These are phyloP conservation scores for Physcomitrium patens DNA, from an alignment of 225 moss, liverwort and hornwort genomes.

Conservation along the genomic window DNA sequence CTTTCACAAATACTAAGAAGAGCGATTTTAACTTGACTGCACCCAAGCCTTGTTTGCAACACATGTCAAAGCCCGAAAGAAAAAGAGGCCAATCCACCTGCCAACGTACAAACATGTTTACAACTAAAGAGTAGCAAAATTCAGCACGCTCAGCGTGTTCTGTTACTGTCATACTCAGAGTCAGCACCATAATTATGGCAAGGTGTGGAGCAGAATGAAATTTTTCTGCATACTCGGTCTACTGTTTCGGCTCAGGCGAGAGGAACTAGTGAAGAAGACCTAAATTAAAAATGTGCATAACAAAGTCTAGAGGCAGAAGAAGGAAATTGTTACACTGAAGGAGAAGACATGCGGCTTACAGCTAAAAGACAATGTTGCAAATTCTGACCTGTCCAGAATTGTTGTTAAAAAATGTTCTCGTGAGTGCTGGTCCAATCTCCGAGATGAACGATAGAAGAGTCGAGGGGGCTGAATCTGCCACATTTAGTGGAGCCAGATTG, in stretches of 20 bases:
- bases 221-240: neutral
- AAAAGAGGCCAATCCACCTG: conserved; percentile 73
- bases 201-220: neutral
- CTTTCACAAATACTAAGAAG: conserved; percentile 59
- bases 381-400: conserved; percentile 56
- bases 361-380: neutral
- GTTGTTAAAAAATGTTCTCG: conserved; percentile 58
- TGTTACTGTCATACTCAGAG: neutral
- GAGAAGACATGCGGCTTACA: neutral
- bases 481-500: conserved; percentile 62
- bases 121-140: conserved; percentile 21
- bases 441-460: conserved; percentile 52
- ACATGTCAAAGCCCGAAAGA: conserved; percentile 54
- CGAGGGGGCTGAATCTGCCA: conserved; percentile 44
- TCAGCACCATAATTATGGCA: neutral
- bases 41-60: conserved; percentile 67
- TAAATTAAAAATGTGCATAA: neutral
- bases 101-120: conserved; percentile 30
- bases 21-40: conserved; percentile 62
- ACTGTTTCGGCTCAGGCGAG: conserved; percentile 1
- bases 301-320: neutral
- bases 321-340: conserved; percentile 8
- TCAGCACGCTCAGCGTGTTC: neutral
- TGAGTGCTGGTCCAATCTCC: conserved; percentile 62
- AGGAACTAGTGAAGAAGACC: conserved; percentile 8